Percentiles rank a stretch among this genome's conserved stretches.
Evolutionary conservation across 176 grass and related monocot genomes (phyloP).

Genomic region (Raddia distichophylla): DNA sequence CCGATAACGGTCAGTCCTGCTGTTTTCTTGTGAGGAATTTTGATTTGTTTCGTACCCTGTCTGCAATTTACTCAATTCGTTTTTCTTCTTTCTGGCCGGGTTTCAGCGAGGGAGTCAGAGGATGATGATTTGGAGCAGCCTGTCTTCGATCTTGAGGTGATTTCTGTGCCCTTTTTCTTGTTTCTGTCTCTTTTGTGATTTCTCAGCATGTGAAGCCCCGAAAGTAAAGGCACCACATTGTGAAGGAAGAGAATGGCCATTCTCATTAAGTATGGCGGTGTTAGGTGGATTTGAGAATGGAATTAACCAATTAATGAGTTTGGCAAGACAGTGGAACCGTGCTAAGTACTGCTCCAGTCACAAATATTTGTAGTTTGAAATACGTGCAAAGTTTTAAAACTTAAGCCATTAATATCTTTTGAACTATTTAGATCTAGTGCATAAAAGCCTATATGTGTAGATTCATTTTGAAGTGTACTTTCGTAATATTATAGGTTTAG

Average conservation of each 20-base stretch:
- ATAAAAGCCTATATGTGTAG: too few species aligned
- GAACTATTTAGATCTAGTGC: too few species aligned
- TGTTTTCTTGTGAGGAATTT: background rate
- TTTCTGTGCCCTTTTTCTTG: background rate
- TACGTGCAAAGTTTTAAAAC: too few species aligned
- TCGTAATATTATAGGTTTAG: too few species aligned
- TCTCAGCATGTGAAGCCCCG: background rate
- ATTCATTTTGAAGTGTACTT: too few species aligned
- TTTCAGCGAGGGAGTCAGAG: conserved; percentile 51
- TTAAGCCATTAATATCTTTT: too few species aligned
- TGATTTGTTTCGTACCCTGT: background rate
- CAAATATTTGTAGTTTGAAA: too few species aligned
- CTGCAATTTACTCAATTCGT: conserved; percentile 7
- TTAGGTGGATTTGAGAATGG: background rate
- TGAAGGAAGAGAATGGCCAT: background rate
- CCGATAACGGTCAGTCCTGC: conserved; percentile 43
- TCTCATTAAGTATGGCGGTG: background rate
- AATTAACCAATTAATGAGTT: background rate
- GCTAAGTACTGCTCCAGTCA: background rate
- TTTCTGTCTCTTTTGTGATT: background rate
- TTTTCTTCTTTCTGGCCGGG: background rate
- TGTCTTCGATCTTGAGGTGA: conserved; percentile 71
- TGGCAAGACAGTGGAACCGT: background rate
- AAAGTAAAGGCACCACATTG: background rate
- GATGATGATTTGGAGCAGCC: conserved; percentile 71